Base-by-base conservation (phyloP, 148 eudicot genomes). In the Nepenthes gracilis region DNA sequence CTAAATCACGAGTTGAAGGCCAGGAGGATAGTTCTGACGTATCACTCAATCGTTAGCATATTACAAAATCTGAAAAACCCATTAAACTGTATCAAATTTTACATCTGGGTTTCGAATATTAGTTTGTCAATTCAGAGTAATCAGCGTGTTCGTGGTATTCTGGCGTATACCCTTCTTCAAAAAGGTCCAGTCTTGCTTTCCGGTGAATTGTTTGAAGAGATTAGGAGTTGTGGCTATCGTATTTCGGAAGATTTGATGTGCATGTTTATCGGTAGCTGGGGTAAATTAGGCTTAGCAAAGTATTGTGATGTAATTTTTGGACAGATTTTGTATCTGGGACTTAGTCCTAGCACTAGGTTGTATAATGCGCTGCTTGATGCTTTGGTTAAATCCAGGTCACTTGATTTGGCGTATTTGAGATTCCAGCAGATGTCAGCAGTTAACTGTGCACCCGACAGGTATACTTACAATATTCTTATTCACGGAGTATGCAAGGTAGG, bases 401-500 rank as follows among this genome's bases (percentile, higher is more conserved):
- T 93, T 32, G 96, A 93, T 67, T 77, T 82, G 74, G 98, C 98
- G 4, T 93, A 93, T 70, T 75, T 93, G 55, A 93, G 85, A 54
- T 93, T 93, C 67, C 98, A 93, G 67, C 95, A 88, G 72, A 93
- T 93, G 98, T 69, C 79, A 61, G 67, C 81, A 23, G 98, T 84
- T 88, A 74, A 65, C 52, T 93, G 98, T 78, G 65, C 47, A 6
- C 93, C 90, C 47, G 98, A 93, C 81, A 84, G 96, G 69, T 93
- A 78, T 72, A 93, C 98, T 0, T 93, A 86, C 72, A 93, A 93
- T 75, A 80, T 82, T 5, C 87, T 93, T 64, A 81, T 93, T 67
- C 96, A 93, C 71, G 98, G 98, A 60, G 98, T 93, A 70, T 93
- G 96, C 70, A 93, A 84, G 80, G 80, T 61, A 63, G 98, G 98